Evolutionary conservation across 768 basidiomycete species (phyloP).

Genomic region (Suillus subluteus): DNA sequence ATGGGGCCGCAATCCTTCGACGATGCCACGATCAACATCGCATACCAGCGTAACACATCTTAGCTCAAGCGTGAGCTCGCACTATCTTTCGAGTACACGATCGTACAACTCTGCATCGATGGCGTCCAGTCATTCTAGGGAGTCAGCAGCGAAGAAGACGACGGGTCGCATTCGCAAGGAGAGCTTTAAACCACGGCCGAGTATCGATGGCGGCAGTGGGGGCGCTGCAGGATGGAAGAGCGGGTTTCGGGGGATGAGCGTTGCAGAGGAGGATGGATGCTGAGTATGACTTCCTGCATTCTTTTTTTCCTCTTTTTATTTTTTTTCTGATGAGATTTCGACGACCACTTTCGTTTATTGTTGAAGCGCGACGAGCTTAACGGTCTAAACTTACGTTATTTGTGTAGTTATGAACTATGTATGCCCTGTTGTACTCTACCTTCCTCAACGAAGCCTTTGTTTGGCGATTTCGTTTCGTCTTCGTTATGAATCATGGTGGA

Average conservation of each 20-base stretch:
- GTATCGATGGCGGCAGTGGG: conserved; percentile 51
- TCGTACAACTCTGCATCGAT: conserved; percentile 12
- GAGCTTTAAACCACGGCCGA: conserved; percentile 84
- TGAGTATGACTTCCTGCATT: conserved; percentile 16
- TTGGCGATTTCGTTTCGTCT: background rate
- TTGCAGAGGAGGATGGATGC: conserved; percentile 55
- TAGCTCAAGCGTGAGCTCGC: conserved; percentile 11
- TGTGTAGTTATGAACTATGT: conserved; percentile 5
- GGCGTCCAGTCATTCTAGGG: conserved; percentile 17
- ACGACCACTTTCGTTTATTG: background rate
- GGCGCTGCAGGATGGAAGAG: conserved; percentile 16
- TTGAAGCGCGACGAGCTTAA: background rate
- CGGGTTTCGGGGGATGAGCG: conserved; percentile 38
- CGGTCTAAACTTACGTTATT: conserved; percentile 4
- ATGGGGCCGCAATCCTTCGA: conserved; percentile 39
- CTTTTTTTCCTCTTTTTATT: background rate
- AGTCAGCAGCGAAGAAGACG: conserved; percentile 39
- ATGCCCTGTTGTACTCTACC: conserved; percentile 6
- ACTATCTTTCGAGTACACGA: background rate
- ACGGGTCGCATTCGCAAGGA: conserved; percentile 62
- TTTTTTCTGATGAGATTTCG: background rate
- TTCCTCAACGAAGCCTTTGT: too few species aligned
- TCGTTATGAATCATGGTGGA: background rate
- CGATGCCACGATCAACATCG: conserved; percentile 33
- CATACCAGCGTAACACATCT: conserved; percentile 23